A percentile compares a stretch with the other conserved stretches of the same genome.
These are phyloP conservation scores for Arabidopsis hybrid DNA, from an alignment of 441 rosid genomes.

Conservation along the genomic window DNA sequence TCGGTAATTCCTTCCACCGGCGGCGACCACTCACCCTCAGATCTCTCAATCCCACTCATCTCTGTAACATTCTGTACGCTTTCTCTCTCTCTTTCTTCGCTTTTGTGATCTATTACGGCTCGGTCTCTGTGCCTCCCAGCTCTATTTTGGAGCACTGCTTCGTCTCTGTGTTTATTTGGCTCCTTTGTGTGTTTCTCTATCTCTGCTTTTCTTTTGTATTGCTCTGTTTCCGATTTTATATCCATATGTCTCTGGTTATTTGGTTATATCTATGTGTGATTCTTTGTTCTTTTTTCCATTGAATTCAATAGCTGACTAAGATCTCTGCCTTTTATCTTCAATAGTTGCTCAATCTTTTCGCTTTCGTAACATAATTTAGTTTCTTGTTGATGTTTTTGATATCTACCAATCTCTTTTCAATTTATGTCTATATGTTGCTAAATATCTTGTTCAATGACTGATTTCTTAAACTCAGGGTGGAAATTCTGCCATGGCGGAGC, in stretches of 20 bases:
- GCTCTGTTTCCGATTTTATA: neutral
- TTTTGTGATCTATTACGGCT: slow-evolving; percentile 4
- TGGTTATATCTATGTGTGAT: neutral
- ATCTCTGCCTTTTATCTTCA: slow-evolving; percentile 8
- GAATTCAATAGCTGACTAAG: slow-evolving; percentile 15
- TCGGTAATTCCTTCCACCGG: slow-evolving; percentile 28
- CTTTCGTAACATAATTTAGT: neutral
- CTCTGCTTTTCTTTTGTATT: neutral
- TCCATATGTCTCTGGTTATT: neutral
- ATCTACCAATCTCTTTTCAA: neutral
- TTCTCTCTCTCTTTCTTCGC: slow-evolving; percentile 10
- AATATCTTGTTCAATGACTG: neutral
- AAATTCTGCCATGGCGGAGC: slow-evolving; percentile 65
- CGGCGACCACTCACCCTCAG: neutral
- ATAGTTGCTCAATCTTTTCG: neutral
- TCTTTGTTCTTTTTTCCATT: neutral
- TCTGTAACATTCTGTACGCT: slow-evolving; percentile 18
- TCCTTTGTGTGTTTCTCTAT: neutral
- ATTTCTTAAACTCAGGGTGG: slow-evolving; percentile 8
- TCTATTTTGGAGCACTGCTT: neutral
- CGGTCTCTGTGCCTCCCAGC: slow-evolving; percentile 18
- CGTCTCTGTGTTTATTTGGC: neutral
- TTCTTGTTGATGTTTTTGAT: slow-evolving; percentile 1
- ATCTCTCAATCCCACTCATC: slow-evolving; percentile 15
- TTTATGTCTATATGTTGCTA: neutral